A percentile compares a stretch with the other conserved stretches of the same genome.
phyloP scores from a whole-genome alignment of 345 rosid genomes.

The Kandelia obovata region DNA sequence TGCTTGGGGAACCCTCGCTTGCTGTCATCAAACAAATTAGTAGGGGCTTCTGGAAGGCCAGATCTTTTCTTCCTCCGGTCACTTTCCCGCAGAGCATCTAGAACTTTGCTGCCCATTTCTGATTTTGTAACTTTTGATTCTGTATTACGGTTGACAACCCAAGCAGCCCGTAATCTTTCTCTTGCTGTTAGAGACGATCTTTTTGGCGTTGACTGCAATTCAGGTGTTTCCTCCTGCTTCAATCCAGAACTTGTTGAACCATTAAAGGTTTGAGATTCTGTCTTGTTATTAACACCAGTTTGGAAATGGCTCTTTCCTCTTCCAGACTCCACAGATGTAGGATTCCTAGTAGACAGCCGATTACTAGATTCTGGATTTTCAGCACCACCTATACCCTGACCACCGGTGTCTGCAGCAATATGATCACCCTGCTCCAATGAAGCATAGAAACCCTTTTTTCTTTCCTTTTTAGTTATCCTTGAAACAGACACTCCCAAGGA shows the following conservation, averaged over 20 bases:
- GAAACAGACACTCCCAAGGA: conserved; percentile 20
- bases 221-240: conserved; percentile 14
- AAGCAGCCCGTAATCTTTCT: conserved; percentile 85
- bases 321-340: conserved; percentile 19
- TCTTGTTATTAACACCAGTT: conserved; percentile 12
- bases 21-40: conserved; percentile 82
- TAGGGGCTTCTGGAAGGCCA: conserved; percentile 83
- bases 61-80: conserved; percentile 70
- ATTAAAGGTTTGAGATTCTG: conserved; percentile 24
- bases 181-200: conserved; percentile 67
- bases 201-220: conserved; percentile 25
- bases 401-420: conserved; percentile 24
- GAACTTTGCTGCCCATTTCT: conserved; percentile 64
- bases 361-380: conserved; percentile 21
- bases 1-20: conserved; percentile 74
- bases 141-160: conserved; percentile 58
- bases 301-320: conserved; percentile 14
- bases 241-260: conserved; percentile 34
- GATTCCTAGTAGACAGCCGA: conserved; percentile 15
- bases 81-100: conserved; percentile 70
- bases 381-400: conserved; percentile 23
- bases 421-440: conserved; percentile 41
- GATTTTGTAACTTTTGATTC: conserved; percentile 53
- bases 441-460: conserved; percentile 30
- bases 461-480: conserved; percentile 19